Evolutionary conservation across 305 asterid genomes (phyloP).

Genomic region (Rubia occidens): DNA sequence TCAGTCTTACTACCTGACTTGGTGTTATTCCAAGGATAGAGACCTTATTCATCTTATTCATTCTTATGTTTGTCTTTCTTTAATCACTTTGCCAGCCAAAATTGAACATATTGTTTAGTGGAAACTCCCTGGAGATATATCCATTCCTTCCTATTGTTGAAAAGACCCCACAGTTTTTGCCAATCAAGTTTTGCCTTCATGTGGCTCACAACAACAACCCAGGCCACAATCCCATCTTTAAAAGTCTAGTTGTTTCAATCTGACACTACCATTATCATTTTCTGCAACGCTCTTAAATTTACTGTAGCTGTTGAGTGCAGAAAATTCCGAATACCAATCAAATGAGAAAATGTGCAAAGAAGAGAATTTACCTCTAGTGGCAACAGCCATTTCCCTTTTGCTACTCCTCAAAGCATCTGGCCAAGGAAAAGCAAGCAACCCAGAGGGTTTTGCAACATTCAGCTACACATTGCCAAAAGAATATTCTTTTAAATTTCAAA

Average conservation of each 20-base stretch:
- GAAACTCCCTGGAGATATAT: too few species aligned
- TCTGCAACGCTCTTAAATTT: too few species aligned
- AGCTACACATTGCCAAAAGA: not conserved
- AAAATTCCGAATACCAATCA: not conserved
- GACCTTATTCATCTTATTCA: too few species aligned
- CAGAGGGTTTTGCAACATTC: not conserved
- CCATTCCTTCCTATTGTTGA: too few species aligned
- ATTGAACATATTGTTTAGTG: not conserved
- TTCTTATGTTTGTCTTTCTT: too few species aligned
- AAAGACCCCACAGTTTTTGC: not conserved
- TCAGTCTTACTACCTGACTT: too few species aligned
- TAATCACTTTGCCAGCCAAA: too few species aligned
- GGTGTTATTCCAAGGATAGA: too few species aligned
- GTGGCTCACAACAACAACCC: not conserved
- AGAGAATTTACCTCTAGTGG: slow-evolving; percentile 64
- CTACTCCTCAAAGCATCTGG: slow-evolving; percentile 79
- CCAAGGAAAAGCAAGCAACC: not conserved
- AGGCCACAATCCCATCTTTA: not conserved
- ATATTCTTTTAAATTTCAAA: not conserved
- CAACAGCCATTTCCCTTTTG: slow-evolving; percentile 94
- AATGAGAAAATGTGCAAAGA: not conserved
- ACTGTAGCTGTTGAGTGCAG: not conserved
- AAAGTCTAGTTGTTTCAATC: not conserved
- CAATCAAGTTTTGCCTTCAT: not conserved
- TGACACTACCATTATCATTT: not conserved